phyloP scores from a whole-genome alignment of 2,329 filamentous ascomycete species.

The Sporothrix dimorphospora region DNA sequence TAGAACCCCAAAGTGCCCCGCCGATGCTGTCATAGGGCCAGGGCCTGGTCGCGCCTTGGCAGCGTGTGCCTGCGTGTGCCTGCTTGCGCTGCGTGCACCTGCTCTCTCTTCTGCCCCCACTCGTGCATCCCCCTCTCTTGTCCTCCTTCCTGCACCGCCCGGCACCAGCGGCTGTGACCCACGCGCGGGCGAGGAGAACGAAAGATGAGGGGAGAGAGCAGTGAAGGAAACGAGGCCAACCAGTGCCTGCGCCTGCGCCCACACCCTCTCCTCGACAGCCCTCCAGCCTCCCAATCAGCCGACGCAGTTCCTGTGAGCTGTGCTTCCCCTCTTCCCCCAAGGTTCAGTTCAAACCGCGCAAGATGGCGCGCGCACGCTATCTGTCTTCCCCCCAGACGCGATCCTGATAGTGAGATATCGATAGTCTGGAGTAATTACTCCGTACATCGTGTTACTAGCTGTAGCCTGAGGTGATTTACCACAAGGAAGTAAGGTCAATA shows the following conservation, averaged over 20 bases:
- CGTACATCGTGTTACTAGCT: no score
- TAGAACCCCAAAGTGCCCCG: background rate
- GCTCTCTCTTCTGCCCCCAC: slow-evolving; percentile 5
- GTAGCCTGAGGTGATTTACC: no score
- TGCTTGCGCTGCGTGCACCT: background rate
- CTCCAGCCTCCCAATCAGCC: background rate
- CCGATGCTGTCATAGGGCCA: slow-evolving; percentile 16
- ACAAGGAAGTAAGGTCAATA: no score
- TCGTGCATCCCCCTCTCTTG: background rate
- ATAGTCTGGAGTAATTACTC: slow-evolving; percentile 1
- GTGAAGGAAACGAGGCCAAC: background rate
- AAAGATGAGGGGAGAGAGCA: background rate
- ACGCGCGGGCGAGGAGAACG: background rate
- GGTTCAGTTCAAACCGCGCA: background rate
- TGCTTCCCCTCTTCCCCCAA: no score
- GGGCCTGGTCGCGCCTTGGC: background rate
- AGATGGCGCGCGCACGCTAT: no score
- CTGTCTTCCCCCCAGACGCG: no score
- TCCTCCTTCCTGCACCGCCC: background rate
- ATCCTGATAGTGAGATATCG: background rate
- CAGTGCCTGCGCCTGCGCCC: background rate
- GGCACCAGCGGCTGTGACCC: slow-evolving; percentile 14
- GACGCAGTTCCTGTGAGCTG: background rate
- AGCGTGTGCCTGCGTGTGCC: background rate
- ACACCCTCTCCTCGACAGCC: background rate